phyloP scores from a whole-genome alignment of 352 stramenopile species.

The Globisporangium spinosum region DNA sequence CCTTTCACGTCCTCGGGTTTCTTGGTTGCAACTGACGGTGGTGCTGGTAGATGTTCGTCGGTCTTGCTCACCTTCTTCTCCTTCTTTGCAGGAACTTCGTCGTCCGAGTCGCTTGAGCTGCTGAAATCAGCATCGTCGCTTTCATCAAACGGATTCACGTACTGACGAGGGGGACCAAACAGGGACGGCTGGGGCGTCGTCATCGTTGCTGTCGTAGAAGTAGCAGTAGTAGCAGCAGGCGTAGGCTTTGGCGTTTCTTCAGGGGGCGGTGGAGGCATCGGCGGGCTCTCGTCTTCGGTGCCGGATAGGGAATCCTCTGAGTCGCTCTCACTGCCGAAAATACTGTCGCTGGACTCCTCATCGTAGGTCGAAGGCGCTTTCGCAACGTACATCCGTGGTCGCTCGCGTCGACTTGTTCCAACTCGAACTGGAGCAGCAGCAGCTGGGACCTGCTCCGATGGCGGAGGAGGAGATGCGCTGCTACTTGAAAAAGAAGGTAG shows the following conservation, averaged over 20 bases:
- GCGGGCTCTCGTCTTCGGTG: slow-evolving; percentile 37
- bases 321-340: slow-evolving; percentile 77
- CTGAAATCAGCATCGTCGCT: slow-evolving; percentile 55
- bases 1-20: slow-evolving; percentile 12
- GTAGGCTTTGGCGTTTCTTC: slow-evolving; percentile 19
- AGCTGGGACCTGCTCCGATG: slow-evolving; percentile 3
- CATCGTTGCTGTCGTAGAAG: not conserved
- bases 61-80: not conserved
- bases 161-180: slow-evolving; percentile 19
- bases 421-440: slow-evolving; percentile 25
- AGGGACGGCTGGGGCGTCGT: slow-evolving; percentile 10
- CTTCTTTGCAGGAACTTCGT: slow-evolving; percentile 6
- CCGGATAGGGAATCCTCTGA: slow-evolving; percentile 45
- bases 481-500: slow-evolving; percentile 1
- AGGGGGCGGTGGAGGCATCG: slow-evolving; percentile 33
- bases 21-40: slow-evolving; percentile 6
- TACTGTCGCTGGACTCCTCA: slow-evolving; percentile 85
- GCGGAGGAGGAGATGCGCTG: slow-evolving; percentile 6
- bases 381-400: slow-evolving; percentile 78
- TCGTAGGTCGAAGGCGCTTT: slow-evolving; percentile 59
- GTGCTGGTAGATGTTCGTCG: not conserved
- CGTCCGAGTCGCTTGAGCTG: slow-evolving; percentile 41
- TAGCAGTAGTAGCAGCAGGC: slow-evolving; percentile 16
- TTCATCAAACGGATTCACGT: slow-evolving; percentile 31
- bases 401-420: slow-evolving; percentile 34